Evolutionary conservation across 164 flowering plant genomes (phyloP), one percentile per base, ranked within the genome.

Genomic region (Magnolia sinica): DNA sequence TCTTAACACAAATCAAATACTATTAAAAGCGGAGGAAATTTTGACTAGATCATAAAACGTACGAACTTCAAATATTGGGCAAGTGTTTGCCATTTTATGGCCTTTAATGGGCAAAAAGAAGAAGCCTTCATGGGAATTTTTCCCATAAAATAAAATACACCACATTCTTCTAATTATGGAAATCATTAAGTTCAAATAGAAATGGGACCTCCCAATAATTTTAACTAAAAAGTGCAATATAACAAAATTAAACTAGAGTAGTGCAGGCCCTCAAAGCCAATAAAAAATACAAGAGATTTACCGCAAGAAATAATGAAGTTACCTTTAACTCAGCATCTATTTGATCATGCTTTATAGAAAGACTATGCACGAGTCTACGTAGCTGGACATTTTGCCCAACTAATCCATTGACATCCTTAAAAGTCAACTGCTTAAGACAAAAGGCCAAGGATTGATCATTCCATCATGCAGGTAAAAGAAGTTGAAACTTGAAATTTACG

Each of bases 321-420:
- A 92, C 98, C 97, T 86, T 90, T 70, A 90, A 69, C 68, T 91
- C 97, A 37, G 74, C 50, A 73, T 91, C 92, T 77, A 78, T 83
- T 61, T 81, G 83, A 50, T 89, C 92, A 79, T 88, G 82, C 82
- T 94, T 89, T 50, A 85, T 87, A 59, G 98, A 86, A 72, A 96
- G 90, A 79, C 72, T 88, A 68, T 90, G 99, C 1, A 91, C 94
- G 72, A 91, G 88, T 76, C 92, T 88, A 18, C 97, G 91, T 14
- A 96, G 91, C 78, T 91, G 88, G 63, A 90, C 97, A 89, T 96
- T 96, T 85, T 96, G 99, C 87, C 91, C 98, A 68, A 96, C 97
- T 78, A 96, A 79, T 71, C 92, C 97, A 84, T 87, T 91, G 78
- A 96, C 92, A 77, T 91, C 97, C 81, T 86, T 93, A 73, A 91